Percentiles rank a stretch among this genome's conserved stretches.
These are phyloP conservation scores for Lentinula aciculospora DNA, from an alignment of 768 basidiomycete species.

Conservation along the genomic window DNA sequence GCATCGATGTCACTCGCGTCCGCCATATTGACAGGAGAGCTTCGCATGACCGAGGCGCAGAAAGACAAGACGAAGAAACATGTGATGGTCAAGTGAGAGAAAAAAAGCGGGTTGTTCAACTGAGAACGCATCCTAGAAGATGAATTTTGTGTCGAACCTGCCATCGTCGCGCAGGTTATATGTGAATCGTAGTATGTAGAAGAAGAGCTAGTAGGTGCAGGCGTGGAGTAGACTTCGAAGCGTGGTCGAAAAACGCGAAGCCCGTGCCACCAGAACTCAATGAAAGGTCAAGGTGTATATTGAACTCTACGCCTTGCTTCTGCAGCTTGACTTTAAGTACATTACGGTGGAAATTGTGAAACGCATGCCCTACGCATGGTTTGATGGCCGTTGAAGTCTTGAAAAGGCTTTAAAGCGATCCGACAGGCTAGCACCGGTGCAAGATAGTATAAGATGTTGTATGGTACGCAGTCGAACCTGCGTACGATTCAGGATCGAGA, in stretches of 20 bases:
- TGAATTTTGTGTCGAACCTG: not conserved
- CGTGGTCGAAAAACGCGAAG: not conserved
- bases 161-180: not conserved
- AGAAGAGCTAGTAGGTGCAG: not conserved
- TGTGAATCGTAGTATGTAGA: not conserved
- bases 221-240: not conserved
- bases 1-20: not conserved
- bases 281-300: not conserved
- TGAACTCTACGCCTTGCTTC: not conserved
- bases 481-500: not conserved
- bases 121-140: not conserved
- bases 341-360: not conserved
- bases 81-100: not conserved
- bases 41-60: constrained; percentile 3
- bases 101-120: constrained; percentile 1
- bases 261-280: not conserved
- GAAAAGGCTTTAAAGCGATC: not conserved
- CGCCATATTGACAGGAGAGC: not conserved
- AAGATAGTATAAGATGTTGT: not conserved
- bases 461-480: not conserved
- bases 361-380: not conserved
- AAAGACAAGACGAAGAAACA: constrained; percentile 4
- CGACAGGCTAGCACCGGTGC: not conserved
- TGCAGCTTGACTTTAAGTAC: not conserved
- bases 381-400: not conserved